These are phyloP conservation scores for Rosellinia necatrix DNA, from an alignment of 2,329 filamentous ascomycete genomes.

Conservation along the genomic window DNA sequence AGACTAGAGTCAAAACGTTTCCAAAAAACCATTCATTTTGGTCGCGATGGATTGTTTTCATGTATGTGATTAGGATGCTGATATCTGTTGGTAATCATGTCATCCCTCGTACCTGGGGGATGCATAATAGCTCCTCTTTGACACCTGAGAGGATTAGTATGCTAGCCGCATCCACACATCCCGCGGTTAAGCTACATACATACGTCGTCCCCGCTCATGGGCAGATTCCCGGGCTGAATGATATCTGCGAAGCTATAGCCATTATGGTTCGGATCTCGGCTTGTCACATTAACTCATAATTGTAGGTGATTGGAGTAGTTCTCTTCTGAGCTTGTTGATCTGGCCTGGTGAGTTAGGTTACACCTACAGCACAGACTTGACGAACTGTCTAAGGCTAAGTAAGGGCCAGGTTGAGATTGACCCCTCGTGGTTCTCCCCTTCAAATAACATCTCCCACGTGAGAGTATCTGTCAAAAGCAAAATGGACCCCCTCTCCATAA, in stretches of 20 bases:
- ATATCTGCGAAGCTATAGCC: background rate
- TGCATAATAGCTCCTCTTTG: background rate
- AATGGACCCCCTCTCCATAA: constrained; percentile 30
- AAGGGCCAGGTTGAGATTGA: background rate
- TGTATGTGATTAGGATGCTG: too few species aligned
- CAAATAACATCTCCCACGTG: background rate
- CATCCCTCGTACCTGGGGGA: too few species aligned
- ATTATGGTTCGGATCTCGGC: background rate
- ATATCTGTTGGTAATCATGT: too few species aligned
- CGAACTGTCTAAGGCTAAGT: background rate
- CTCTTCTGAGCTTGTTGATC: background rate
- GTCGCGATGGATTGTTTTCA: too few species aligned
- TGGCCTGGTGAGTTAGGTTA: background rate
- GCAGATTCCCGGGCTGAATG: constrained; percentile 19
- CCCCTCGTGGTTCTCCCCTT: background rate
- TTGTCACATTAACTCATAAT: background rate
- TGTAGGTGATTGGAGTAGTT: background rate
- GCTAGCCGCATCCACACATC: too few species aligned
- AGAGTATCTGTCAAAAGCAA: background rate
- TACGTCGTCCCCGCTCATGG: too few species aligned
- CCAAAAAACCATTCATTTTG: too few species aligned
- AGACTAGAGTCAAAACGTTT: too few species aligned
- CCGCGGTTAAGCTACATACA: too few species aligned
- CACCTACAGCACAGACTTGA: constrained; percentile 1
- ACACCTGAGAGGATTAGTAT: background rate